These are phyloP conservation scores for Diaporthe aspalathi DNA, from an alignment of 2,329 filamentous ascomycete species.

Conservation along the genomic window DNA sequence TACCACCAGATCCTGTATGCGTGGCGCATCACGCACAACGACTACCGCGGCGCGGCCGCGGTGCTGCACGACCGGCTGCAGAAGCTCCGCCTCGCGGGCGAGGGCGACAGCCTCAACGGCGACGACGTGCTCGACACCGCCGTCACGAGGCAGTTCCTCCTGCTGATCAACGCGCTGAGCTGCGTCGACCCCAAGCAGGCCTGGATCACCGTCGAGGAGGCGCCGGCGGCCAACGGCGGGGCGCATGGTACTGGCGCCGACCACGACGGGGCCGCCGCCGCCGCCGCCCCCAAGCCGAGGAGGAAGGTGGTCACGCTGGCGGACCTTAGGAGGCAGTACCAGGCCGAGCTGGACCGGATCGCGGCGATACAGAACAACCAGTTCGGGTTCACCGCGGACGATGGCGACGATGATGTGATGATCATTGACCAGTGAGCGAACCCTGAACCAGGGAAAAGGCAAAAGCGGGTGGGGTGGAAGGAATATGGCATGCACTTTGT, in stretches of 20 bases:
- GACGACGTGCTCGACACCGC: conserved; percentile 71
- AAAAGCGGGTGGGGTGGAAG: conserved; percentile 41
- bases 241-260: conserved; percentile 33
- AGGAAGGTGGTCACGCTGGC: conserved; percentile 86
- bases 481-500: conserved; percentile 35
- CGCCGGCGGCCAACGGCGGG: conserved; percentile 43
- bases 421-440: conserved; percentile 34
- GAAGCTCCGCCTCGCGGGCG: conserved; percentile 68
- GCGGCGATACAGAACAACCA: conserved; percentile 89
- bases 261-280: conserved; percentile 30
- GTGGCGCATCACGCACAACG: conserved; percentile 84
- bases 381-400: conserved; percentile 75
- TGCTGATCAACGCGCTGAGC: conserved; percentile 91
- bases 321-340: conserved; percentile 89
- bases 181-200: conserved; percentile 85
- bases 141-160: conserved; percentile 82
- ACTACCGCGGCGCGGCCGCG: conserved; percentile 84
- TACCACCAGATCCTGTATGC: conserved; percentile 93
- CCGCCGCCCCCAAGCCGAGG: conserved; percentile 56
- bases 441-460: conserved; percentile 53
- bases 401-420: conserved; percentile 64
- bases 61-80: conserved; percentile 73
- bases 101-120: conserved; percentile 66
- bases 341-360: conserved; percentile 88
- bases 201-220: conserved; percentile 76